Percentiles rank a stretch among this genome's conserved stretches.
Conservation (phyloP, 2,329 filamentous ascomycete species). For the Nannizziopsis arthrosporioides region DNA sequence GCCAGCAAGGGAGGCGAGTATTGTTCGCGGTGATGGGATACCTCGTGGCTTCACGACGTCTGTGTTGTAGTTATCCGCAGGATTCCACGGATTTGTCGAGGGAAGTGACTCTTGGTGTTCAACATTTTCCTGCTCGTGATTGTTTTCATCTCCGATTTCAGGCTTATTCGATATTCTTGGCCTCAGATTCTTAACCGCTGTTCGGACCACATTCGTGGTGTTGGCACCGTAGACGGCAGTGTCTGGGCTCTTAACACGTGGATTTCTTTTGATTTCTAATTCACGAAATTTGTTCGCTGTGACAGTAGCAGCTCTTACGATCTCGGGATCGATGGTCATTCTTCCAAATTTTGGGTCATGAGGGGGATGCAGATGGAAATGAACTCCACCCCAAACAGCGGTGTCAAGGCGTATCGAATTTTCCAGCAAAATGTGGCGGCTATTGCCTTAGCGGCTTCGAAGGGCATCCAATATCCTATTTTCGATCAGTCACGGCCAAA, state of each 20-base stretch:
- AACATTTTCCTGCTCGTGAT: neutral
- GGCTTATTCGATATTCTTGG: neutral
- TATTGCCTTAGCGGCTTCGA: slow-evolving; percentile 68
- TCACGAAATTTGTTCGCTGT: slow-evolving; percentile 17
- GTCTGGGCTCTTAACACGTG: neutral
- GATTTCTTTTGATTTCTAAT: slow-evolving; percentile 9
- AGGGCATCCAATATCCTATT: slow-evolving; percentile 98
- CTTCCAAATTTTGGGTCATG: slow-evolving; percentile 39
- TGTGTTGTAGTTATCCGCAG: slow-evolving; percentile 32
- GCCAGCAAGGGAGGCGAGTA: slow-evolving; percentile 19
- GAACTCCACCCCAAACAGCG: slow-evolving; percentile 78
- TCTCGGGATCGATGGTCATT: slow-evolving; percentile 16
- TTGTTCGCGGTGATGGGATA: slow-evolving; percentile 17
- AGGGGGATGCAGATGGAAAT: slow-evolving; percentile 57
- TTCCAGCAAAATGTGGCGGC: slow-evolving; percentile 80
- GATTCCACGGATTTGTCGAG: slow-evolving; percentile 18
- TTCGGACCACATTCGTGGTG: neutral
- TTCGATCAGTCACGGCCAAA: slow-evolving; percentile 12
- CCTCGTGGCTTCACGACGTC: neutral
- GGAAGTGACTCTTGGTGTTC: slow-evolving; percentile 1
- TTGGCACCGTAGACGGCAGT: neutral
- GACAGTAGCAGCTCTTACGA: slow-evolving; percentile 19
- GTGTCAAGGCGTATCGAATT: slow-evolving; percentile 76
- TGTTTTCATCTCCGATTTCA: neutral
- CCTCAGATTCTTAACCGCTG: slow-evolving; percentile 7